phyloP scores from a whole-genome alignment of 208 protist species.

The Crithidia mellificae region DNA sequence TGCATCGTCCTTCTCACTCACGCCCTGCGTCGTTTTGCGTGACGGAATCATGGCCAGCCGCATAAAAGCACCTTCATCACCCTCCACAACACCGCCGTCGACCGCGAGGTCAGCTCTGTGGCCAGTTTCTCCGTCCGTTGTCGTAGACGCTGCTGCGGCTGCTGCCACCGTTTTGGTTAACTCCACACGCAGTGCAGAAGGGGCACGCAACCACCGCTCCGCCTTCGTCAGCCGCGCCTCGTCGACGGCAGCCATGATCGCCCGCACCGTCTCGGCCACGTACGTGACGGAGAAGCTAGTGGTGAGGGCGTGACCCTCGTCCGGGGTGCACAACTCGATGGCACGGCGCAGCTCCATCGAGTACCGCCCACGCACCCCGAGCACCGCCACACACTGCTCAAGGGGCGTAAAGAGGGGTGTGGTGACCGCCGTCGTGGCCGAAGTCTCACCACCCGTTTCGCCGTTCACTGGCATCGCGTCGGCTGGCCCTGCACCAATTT shows the following conservation, averaged over 20 bases:
- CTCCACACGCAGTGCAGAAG: conserved; percentile 4
- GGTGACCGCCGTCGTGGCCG: background rate
- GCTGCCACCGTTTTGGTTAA: too few relatives aligned
- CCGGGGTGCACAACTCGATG: conserved; percentile 29
- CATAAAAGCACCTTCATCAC: conserved; percentile 39
- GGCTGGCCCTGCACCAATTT: conserved; percentile 23
- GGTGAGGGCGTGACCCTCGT: conserved; percentile 56
- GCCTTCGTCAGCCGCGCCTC: conserved; percentile 39
- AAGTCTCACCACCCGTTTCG: background rate
- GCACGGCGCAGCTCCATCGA: conserved; percentile 52
- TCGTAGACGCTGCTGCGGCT: too few relatives aligned
- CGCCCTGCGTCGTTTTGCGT: background rate
- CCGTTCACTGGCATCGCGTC: background rate
- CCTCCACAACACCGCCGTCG: background rate
- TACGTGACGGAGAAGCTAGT: conserved; percentile 42
- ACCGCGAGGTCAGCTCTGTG: too few relatives aligned
- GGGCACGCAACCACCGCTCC: conserved; percentile 36
- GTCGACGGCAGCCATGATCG: conserved; percentile 45
- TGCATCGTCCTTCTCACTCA: too few relatives aligned
- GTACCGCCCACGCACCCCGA: conserved; percentile 70
- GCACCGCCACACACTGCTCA: conserved; percentile 72
- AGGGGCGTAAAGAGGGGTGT: conserved; percentile 42
- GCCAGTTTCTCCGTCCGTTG: too few relatives aligned
- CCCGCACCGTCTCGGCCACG: conserved; percentile 39
- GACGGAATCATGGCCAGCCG: conserved; percentile 21